Conservation (phyloP, 139 green algal species). For the Chlorella vulgaris region DNA sequence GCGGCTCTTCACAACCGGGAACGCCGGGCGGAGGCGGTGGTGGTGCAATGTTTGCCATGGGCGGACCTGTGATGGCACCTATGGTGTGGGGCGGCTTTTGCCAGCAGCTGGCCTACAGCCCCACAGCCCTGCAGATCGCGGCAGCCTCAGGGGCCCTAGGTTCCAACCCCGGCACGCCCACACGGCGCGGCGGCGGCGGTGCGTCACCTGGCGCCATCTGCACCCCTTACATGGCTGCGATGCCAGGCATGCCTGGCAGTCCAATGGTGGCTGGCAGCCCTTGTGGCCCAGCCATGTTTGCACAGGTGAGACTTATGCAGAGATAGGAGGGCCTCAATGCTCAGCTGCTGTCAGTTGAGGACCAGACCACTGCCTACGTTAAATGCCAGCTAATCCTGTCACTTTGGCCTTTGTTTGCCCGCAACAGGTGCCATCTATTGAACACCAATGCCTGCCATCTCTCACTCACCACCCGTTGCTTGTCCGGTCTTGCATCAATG, state of each 20-base stretch:
- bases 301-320: conserved; percentile 9
- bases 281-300: conserved; percentile 27
- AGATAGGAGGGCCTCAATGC: background rate
- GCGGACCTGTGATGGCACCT: too few relatives aligned
- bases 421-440: too few relatives aligned
- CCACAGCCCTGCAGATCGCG: conserved; percentile 18
- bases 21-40: background rate
- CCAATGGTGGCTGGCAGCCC: conserved; percentile 28
- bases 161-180: conserved; percentile 25
- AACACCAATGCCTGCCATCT: too few relatives aligned
- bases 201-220: background rate
- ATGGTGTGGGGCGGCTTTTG: conserved; percentile 26
- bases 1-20: conserved; percentile 7
- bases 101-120: conserved; percentile 25
- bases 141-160: conserved; percentile 21
- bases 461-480: background rate
- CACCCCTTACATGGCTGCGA: background rate
- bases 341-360: too few relatives aligned
- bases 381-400: too few relatives aligned
- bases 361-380: too few relatives aligned
- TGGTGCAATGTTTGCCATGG: background rate
- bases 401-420: too few relatives aligned
- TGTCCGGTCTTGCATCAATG: background rate
- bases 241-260: conserved; percentile 30
- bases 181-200: background rate